Percentiles rank a stretch among this genome's conserved stretches.
Evolutionary conservation across 345 rosid species (phyloP).

Genomic region (Corymbia maculata): DNA sequence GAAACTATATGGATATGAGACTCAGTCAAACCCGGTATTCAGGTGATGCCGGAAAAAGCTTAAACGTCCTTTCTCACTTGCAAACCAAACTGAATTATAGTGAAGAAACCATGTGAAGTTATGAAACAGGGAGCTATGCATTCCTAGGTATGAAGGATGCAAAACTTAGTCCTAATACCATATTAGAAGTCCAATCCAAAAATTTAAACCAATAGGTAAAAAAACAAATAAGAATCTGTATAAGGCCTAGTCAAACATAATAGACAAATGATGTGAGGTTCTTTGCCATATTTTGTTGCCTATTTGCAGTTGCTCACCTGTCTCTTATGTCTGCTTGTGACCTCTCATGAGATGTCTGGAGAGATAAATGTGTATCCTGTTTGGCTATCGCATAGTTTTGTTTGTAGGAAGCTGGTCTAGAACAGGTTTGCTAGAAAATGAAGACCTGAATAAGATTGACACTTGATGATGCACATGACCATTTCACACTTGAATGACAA

Average conservation of each 20-base stretch:
- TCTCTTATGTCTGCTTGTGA: background rate
- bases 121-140: background rate
- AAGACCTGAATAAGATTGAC: background rate
- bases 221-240: background rate
- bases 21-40: background rate
- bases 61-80: background rate
- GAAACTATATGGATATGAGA: background rate
- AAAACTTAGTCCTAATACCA: background rate
- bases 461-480: background rate
- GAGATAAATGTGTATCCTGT: background rate
- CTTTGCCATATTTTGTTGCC: background rate
- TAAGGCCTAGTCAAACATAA: background rate
- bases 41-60: background rate
- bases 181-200: background rate
- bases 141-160: background rate
- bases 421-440: background rate
- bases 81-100: background rate
- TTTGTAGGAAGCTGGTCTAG: background rate
- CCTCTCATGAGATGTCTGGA: background rate
- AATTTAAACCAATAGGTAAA: background rate
- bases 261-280: background rate
- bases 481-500: background rate
- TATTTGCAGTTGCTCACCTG: background rate
- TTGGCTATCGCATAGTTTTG: background rate
- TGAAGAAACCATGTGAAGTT: background rate